Evolutionary conservation across 2,329 filamentous ascomycete species (phyloP), one percentile per base, ranked within the genome.

Genomic region (Phialemonium atrogriseum): DNA sequence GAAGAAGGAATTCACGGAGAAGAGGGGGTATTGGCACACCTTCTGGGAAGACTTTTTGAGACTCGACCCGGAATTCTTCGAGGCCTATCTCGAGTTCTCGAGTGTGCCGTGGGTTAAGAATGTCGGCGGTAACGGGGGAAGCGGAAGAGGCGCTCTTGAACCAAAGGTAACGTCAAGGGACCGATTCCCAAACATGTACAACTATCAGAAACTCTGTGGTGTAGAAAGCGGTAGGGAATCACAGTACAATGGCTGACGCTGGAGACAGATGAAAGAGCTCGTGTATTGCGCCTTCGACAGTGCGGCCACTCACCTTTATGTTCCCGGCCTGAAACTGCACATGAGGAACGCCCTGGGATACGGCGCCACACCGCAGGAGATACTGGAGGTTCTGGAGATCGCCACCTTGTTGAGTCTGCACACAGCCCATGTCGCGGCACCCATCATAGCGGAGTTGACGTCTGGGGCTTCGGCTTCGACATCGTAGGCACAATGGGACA

Each of bases 281-380:
- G 52, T 68, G 6, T 66, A 65, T 38, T 66, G 62, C 36, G 64
- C 63, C 2, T 65, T 68, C 36, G 64, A 68, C 43, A 46, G 49
- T 14, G 62, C 64, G 11, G 52, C 60, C 6, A 69, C 64, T 10
- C 65, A 68, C 43, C 50, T 68, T 13, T 68, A 66, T 32, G 47
- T 53, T 5, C 59, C 60, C 0, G 65, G 64, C 0, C 40, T 66
- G 26, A 68, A 66, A 36, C 38, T 66, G 16, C 64, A 68, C 40
- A 66, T 67, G 53, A 55, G 54, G 34, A 68, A 68, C 39, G 64
- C 62, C 15, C 42, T 68, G 5, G 50, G 54, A 10, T 62, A 60
- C 36, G 65, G 64, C 0, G 63, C 59, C 0, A 62, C 57, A 1
- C 52, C 57, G 5, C 57, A 65, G 24, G 60, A 68, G 47, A 62